phyloP scores from a whole-genome alignment of 495 filamentous ascomycete species.

The Staphylotrichum tortipilum region DNA sequence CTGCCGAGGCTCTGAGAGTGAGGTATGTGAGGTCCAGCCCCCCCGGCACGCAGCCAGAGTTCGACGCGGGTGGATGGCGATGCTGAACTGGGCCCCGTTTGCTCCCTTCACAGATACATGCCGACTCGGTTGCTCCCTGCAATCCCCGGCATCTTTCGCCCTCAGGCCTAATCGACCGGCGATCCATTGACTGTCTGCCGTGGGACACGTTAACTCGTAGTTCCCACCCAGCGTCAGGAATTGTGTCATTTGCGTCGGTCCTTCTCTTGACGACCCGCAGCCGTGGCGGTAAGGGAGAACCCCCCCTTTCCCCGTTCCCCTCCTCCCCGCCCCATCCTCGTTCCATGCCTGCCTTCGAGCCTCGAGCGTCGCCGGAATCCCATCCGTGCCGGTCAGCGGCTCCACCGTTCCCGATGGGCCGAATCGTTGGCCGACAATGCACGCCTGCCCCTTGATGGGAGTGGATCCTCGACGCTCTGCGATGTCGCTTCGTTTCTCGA shows the following conservation, averaged over 20 bases:
- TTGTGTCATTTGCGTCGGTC: slow-evolving; percentile 44
- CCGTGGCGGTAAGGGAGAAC: slow-evolving; percentile 65
- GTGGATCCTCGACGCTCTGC: slow-evolving; percentile 17
- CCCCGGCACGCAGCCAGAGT: slow-evolving; percentile 24
- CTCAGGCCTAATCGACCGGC: slow-evolving; percentile 34
- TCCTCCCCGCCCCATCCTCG: too few relatives aligned
- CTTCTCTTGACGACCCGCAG: slow-evolving; percentile 37
- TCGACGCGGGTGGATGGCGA: slow-evolving; percentile 14
- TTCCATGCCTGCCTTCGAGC: neutral
- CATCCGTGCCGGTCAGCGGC: slow-evolving; percentile 9
- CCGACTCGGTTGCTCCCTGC: slow-evolving; percentile 27
- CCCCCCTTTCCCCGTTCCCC: slow-evolving; percentile 22
- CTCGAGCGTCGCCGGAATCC: slow-evolving; percentile 6
- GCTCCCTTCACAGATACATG: slow-evolving; percentile 41
- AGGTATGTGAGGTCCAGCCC: slow-evolving; percentile 19
- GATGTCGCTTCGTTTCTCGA: neutral
- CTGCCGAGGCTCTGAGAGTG: slow-evolving; percentile 26
- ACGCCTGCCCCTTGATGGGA: slow-evolving; percentile 18
- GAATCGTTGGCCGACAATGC: slow-evolving; percentile 22
- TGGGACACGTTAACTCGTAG: slow-evolving; percentile 68
- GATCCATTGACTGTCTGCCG: slow-evolving; percentile 40
- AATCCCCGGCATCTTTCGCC: slow-evolving; percentile 49
- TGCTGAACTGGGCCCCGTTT: slow-evolving; percentile 21
- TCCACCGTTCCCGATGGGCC: slow-evolving; percentile 10
- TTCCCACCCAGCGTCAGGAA: slow-evolving; percentile 48